Base-by-base conservation (phyloP, 1,139 yeast genomes). In the Suhomyces atakaporum region DNA sequence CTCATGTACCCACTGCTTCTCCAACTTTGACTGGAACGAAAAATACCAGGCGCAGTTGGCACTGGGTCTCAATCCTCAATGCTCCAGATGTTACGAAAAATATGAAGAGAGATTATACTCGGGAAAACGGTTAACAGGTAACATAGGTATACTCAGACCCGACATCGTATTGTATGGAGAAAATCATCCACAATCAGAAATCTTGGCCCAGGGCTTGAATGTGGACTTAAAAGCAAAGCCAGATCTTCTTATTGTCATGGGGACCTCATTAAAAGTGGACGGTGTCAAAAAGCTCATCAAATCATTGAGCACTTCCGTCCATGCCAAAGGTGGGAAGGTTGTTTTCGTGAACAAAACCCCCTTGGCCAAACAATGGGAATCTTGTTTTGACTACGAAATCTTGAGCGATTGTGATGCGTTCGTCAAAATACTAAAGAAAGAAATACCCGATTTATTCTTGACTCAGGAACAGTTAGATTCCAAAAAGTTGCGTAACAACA, bases 331-430 rank as follows among this genome's bases (percentile, higher is more conserved):
- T 10, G 92, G 92, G 0, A 65, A 70, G 31, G 88, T 83, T 3
- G 59, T 85, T 3, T 74, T 81, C 42, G 69, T 84, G 32, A 85
- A 85, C 60, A 75, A 75, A 43, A 76, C 73, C 36, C 77, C 64
- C 29, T 57, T 69, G 25, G 62, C 69, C 22, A 65, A 62, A 36
- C 66, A 68, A 43, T 84, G 92, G 90, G 69, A 70, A 9, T 71
- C 60, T 24, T 63, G 64, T 35, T 72, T 84, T 30, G 92, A 84
- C 53, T 85, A 79, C 51, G 92, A 90, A 66, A 72, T 90, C 5
- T 63, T 79, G 37, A 66, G 82, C 34, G 96, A 88, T 55, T 86
- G 96, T 56, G 97, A 90, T 58, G 73, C 72, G 25, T 90, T 95
- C 79, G 82, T 89, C 14, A 60, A 63, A 14, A 63, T 70, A 21